phyloP scores from a whole-genome alignment of 2,329 filamentous ascomycete species.

The Fusarium siculi region DNA sequence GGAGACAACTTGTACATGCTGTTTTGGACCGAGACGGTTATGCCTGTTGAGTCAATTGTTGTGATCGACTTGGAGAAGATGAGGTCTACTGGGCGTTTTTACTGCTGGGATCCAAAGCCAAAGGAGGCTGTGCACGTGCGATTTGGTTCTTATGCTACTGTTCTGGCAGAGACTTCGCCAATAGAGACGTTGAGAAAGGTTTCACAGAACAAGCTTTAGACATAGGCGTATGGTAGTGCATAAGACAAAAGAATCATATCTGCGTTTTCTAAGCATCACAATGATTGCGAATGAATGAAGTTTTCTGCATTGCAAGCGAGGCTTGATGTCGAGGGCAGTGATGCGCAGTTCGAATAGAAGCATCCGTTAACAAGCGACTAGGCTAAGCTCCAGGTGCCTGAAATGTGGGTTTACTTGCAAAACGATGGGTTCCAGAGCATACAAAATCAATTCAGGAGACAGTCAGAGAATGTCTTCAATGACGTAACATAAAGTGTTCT shows the following conservation, averaged over 20 bases:
- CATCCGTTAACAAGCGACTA: not conserved
- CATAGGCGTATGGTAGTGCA: not conserved
- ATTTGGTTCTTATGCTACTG: conserved; percentile 23
- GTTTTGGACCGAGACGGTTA: conserved; percentile 31
- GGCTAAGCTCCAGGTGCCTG: rapidly evolving
- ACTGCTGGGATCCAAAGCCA: conserved; percentile 30
- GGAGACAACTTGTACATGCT: conserved; percentile 15
- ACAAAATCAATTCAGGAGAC: rapidly evolving
- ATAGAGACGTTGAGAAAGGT: not conserved
- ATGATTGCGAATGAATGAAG: rapidly evolving
- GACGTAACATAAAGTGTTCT: not conserved
- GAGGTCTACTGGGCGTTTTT: conserved; percentile 23
- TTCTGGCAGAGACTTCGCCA: conserved; percentile 11
- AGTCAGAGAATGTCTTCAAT: no score
- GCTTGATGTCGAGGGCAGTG: not conserved
- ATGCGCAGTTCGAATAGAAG: no score
- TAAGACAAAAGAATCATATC: no score
- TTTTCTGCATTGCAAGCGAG: rapidly evolving
- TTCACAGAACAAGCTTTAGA: not conserved
- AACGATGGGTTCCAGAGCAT: no score
- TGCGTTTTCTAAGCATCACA: rapidly evolving
- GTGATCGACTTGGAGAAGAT: conserved; percentile 26
- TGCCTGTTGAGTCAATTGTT: conserved; percentile 27
- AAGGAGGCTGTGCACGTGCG: conserved; percentile 19
- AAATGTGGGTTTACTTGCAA: no score